Evolutionary conservation across 345 rosid species (phyloP).

Genomic region (Erodium maritimum): DNA sequence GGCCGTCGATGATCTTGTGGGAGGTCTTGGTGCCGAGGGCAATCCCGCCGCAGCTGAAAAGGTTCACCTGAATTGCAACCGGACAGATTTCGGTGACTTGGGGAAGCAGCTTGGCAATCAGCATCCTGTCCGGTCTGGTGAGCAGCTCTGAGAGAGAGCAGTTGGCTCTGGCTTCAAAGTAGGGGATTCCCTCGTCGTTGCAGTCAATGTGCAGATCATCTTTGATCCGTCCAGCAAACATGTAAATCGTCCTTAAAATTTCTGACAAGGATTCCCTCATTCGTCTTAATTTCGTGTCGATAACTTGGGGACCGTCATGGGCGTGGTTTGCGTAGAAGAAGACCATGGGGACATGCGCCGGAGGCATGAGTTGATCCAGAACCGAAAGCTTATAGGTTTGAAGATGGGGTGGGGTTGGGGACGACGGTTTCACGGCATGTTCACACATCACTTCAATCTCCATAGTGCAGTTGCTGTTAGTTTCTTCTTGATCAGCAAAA

Average conservation of each 20-base stretch:
- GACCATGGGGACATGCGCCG: slow-evolving; percentile 12
- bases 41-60: slow-evolving; percentile 32
- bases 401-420: slow-evolving; percentile 11
- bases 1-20: slow-evolving; percentile 38
- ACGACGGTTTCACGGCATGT: slow-evolving; percentile 16
- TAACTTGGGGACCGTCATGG: background rate
- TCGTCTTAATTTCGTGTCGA: background rate
- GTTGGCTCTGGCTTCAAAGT: slow-evolving; percentile 9
- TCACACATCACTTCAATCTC: slow-evolving; percentile 13
- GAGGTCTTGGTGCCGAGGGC: slow-evolving; percentile 24
- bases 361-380: slow-evolving; percentile 18
- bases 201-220: slow-evolving; percentile 16
- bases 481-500: background rate
- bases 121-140: slow-evolving; percentile 1
- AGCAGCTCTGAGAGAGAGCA: slow-evolving; percentile 11
- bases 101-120: slow-evolving; percentile 10
- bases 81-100: slow-evolving; percentile 9
- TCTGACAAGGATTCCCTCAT: slow-evolving; percentile 16
- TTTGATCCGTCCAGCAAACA: slow-evolving; percentile 16
- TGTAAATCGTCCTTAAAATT: slow-evolving; percentile 13
- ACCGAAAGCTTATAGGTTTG: slow-evolving; percentile 13
- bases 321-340: slow-evolving; percentile 10
- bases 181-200: slow-evolving; percentile 16
- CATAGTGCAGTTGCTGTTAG: slow-evolving; percentile 4
- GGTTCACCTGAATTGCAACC: slow-evolving; percentile 13